phyloP scores from a whole-genome alignment of 768 basidiomycete genomes.

The Daedaleopsis nitida region DNA sequence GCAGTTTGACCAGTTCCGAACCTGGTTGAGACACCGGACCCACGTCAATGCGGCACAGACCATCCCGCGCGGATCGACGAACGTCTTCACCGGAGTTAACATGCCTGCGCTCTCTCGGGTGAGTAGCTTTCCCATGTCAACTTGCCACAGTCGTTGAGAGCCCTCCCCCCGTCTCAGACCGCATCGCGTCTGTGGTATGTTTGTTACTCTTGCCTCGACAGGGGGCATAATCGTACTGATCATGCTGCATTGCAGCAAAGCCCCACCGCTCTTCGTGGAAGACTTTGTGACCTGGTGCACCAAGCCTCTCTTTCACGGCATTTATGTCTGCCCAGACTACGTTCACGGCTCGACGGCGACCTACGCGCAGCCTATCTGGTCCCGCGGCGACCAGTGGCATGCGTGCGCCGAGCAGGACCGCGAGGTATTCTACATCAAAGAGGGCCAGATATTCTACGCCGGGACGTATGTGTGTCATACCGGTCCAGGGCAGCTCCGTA shows the following conservation, averaged over 20 bases:
- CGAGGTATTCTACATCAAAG: slow-evolving; percentile 3
- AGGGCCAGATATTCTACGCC: neutral
- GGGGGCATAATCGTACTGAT: neutral
- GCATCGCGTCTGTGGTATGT: neutral
- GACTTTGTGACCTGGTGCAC: neutral
- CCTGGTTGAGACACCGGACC: neutral
- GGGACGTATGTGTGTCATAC: slow-evolving; percentile 4
- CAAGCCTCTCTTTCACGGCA: neutral
- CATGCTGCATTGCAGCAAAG: neutral
- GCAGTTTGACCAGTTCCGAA: neutral
- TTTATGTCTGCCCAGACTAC: neutral
- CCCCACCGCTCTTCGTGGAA: neutral
- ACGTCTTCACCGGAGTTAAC: neutral
- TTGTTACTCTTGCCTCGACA: neutral
- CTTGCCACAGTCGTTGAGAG: neutral
- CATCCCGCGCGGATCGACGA: neutral
- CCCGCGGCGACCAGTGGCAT: neutral
- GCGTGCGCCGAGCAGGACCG: slow-evolving; percentile 2
- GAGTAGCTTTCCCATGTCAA: neutral
- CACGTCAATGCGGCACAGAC: neutral
- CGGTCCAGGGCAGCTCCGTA: neutral
- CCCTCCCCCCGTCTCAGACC: neutral
- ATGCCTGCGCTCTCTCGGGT: neutral
- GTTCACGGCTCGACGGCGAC: neutral
- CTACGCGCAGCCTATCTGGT: neutral